Conservation (phyloP, 495 filamentous ascomycete species). For the Talaromyces adpressus region DNA sequence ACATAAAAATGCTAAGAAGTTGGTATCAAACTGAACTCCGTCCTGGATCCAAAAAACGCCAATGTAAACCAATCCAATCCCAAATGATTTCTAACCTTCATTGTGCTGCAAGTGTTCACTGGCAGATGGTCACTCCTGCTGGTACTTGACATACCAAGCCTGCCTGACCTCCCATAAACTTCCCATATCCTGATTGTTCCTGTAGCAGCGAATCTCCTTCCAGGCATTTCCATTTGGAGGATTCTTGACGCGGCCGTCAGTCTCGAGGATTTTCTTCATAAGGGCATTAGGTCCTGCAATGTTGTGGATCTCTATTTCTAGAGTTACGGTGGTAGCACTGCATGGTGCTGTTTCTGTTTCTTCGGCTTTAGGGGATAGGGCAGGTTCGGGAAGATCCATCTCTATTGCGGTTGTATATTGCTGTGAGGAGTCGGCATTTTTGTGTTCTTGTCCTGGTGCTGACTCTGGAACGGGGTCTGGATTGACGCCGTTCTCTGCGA, state of each 20-base stretch:
- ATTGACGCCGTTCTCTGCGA: not conserved
- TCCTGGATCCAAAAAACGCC: not conserved
- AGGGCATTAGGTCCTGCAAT: slow-evolving; percentile 26
- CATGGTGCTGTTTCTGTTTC: not conserved
- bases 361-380: not conserved
- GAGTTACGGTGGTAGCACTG: not conserved
- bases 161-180: slow-evolving; percentile 48
- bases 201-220: slow-evolving; percentile 43
- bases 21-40: not conserved
- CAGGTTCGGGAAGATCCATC: not conserved
- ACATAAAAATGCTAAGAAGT: not conserved
- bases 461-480: not conserved
- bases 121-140: not conserved
- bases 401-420: not conserved
- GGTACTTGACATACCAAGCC: slow-evolving; percentile 27
- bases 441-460: not conserved
- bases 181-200: slow-evolving; percentile 51
- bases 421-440: not conserved
- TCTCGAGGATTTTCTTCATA: slow-evolving; percentile 30
- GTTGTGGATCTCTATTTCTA: slow-evolving; percentile 14
- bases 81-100: not conserved
- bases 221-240: slow-evolving; percentile 38
- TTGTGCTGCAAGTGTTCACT: not conserved
- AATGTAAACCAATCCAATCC: not conserved
- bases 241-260: slow-evolving; percentile 31